Evolutionary conservation across 108 stramenopile genomes (phyloP).

Genomic region (Thalassiosira profunda): DNA sequence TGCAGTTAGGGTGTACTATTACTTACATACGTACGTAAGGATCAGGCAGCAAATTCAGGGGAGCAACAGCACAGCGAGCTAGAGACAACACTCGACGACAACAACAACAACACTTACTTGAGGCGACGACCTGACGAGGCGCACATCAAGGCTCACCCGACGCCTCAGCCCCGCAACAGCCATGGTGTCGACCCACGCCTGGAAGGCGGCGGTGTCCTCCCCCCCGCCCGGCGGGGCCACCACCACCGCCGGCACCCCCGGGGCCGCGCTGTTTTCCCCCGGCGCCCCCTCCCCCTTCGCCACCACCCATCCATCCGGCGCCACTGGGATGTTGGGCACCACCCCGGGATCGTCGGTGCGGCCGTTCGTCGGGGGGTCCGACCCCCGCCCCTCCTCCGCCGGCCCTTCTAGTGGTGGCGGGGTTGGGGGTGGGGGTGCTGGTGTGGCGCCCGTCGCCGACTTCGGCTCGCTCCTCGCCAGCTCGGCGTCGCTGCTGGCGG

Average conservation of each 20-base stretch:
- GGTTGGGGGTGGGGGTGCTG: background rate
- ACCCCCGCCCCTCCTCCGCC: background rate
- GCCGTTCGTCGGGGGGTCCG: background rate
- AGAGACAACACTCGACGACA: no score
- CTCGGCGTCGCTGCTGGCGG: constrained; percentile 20
- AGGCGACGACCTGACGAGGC: no score
- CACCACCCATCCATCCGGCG: no score
- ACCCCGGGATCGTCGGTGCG: background rate
- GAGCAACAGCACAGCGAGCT: no score
- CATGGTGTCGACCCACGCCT: constrained; percentile 34
- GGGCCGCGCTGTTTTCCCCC: no score
- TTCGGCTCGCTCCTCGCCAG: constrained; percentile 35
- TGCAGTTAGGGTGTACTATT: no score
- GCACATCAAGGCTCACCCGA: no score
- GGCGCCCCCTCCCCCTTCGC: no score
- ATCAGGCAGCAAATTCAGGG: no score
- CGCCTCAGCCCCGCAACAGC: no score
- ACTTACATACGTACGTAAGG: no score
- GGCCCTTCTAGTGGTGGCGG: background rate
- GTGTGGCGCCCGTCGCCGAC: background rate
- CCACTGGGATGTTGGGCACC: background rate
- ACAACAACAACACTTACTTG: no score
- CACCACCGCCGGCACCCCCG: background rate
- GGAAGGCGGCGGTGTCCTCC: constrained; percentile 22
- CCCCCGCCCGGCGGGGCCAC: background rate